A percentile compares a stretch with the other conserved stretches of the same genome.
phyloP scores from a whole-genome alignment of 305 asterid genomes.

The Ilex paraguariensis region DNA sequence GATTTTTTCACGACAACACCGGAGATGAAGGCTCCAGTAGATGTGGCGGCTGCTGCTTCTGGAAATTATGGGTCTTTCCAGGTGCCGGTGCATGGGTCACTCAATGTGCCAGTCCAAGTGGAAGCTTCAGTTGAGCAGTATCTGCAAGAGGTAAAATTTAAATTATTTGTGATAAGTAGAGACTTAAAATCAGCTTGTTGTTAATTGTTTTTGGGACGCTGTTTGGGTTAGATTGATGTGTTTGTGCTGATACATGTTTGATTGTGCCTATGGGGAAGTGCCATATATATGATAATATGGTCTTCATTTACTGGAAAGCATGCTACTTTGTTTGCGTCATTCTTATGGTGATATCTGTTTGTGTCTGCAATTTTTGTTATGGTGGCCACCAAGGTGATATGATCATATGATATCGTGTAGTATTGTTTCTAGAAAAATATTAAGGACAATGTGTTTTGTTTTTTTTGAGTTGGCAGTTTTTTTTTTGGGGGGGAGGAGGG shows the following conservation, averaged over 20 bases:
- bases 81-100: constrained; percentile 36
- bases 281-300: not conserved
- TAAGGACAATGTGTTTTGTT: too few species aligned
- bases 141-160: constrained; percentile 42
- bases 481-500: too few species aligned
- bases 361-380: too few species aligned
- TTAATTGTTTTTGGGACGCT: not conserved
- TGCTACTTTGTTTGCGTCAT: too few species aligned
- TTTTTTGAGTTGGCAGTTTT: too few species aligned
- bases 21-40: constrained; percentile 46
- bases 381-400: too few species aligned
- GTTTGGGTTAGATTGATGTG: too few species aligned
- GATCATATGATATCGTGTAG: too few species aligned
- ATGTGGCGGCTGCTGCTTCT: constrained; percentile 45
- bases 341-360: too few species aligned
- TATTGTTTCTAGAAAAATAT: too few species aligned
- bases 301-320: too few species aligned
- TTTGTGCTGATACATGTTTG: too few species aligned
- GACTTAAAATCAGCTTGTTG: not conserved
- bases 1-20: constrained; percentile 53
- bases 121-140: constrained; percentile 28
- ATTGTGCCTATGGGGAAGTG: not conserved
- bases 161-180: not conserved
- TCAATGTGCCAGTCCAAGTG: constrained; percentile 18
- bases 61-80: constrained; percentile 38